phyloP scores from a whole-genome alignment of 2,329 filamentous ascomycete species.

The Calonectria hongkongensis region DNA sequence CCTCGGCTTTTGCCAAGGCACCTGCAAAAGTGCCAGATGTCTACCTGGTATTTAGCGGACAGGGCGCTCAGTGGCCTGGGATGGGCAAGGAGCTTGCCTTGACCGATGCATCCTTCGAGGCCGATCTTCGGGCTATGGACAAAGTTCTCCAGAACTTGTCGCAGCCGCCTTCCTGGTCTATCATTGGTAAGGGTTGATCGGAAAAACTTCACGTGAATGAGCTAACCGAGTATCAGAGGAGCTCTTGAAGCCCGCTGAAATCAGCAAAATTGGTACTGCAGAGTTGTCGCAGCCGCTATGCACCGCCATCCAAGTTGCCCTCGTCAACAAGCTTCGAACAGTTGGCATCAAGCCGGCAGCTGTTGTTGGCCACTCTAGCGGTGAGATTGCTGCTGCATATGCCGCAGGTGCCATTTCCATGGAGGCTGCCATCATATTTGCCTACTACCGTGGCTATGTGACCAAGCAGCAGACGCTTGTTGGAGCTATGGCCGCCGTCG shows the following conservation, averaged over 20 bases:
- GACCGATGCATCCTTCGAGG: slow-evolving; percentile 2
- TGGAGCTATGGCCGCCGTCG: slow-evolving; percentile 64
- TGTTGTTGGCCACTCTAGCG: slow-evolving; percentile 66
- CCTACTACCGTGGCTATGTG: slow-evolving; percentile 28
- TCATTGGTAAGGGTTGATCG: background rate
- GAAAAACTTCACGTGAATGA: background rate
- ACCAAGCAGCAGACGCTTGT: slow-evolving; percentile 29
- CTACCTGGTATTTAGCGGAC: slow-evolving; percentile 57
- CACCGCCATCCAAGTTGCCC: slow-evolving; percentile 67
- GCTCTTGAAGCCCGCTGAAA: background rate
- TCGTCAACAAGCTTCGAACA: slow-evolving; percentile 64
- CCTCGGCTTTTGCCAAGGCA: slow-evolving; percentile 4
- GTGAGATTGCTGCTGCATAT: slow-evolving; percentile 69
- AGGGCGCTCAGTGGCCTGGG: slow-evolving; percentile 58
- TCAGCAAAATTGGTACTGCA: slow-evolving; percentile 26
- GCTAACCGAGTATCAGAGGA: background rate
- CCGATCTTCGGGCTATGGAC: slow-evolving; percentile 1
- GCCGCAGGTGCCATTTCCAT: background rate
- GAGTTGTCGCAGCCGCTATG: slow-evolving; percentile 46
- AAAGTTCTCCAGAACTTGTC: slow-evolving; percentile 43
- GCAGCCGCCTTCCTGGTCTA: slow-evolving; percentile 15
- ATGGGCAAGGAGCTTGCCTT: slow-evolving; percentile 56
- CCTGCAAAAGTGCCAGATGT: slow-evolving; percentile 10
- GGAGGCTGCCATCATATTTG: slow-evolving; percentile 21
- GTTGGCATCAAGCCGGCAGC: slow-evolving; percentile 62